Evolutionary conservation across 345 rosid genomes (phyloP).

Genomic region (Geranium rotundifolium): DNA sequence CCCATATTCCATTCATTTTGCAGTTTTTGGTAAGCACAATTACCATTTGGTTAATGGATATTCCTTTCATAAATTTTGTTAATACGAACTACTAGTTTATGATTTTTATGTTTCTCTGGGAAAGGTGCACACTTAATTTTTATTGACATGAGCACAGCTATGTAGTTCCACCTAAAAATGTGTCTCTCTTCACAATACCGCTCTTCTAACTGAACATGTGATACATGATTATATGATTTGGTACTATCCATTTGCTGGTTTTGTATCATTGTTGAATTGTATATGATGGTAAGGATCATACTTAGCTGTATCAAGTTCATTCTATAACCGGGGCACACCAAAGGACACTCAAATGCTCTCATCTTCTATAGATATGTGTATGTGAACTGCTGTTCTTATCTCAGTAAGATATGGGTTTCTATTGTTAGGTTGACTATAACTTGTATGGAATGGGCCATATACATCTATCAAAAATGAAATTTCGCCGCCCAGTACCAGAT

Average conservation of each 20-base stretch:
- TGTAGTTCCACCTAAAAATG: background rate
- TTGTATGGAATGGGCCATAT: constrained; percentile 92
- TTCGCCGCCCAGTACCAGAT: constrained; percentile 72
- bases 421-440: constrained; percentile 69
- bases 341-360: too few species aligned
- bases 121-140: background rate
- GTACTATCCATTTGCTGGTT: too few species aligned
- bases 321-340: background rate
- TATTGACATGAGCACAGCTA: background rate
- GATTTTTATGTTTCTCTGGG: background rate
- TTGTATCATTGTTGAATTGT: too few species aligned
- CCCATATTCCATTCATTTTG: constrained; percentile 84
- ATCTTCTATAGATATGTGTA: too few species aligned
- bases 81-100: background rate
- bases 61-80: constrained; percentile 1
- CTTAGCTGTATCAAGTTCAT: too few species aligned
- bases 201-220: too few species aligned
- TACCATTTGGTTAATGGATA: background rate
- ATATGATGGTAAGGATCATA: too few species aligned
- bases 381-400: background rate
- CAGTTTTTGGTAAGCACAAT: constrained; percentile 65
- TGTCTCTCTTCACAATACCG: background rate
- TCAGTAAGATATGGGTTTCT: constrained; percentile 6
- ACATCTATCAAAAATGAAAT: constrained; percentile 70
- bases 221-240: too few species aligned